Conservation (phyloP, 2,329 filamentous ascomycete species). For the Biscogniauxia sp. region DNA sequence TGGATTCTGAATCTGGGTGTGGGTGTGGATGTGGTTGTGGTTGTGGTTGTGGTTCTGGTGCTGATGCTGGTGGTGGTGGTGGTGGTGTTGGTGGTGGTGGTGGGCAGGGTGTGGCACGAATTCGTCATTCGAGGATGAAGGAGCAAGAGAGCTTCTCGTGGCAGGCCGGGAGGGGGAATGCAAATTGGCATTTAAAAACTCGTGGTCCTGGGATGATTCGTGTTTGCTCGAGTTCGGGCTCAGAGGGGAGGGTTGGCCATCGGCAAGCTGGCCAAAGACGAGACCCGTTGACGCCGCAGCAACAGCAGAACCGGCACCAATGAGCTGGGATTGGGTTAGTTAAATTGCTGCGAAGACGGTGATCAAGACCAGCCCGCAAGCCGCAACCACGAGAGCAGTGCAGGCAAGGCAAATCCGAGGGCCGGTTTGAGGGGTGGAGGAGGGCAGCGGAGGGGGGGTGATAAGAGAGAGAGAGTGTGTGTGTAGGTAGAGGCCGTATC, state of each 20-base stretch:
- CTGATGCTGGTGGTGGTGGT: slow-evolving; percentile 6
- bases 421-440: not conserved
- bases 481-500: not conserved
- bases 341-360: slow-evolving; percentile 6
- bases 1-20: slow-evolving; percentile 13
- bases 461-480: slow-evolving; percentile 2
- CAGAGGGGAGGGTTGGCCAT: slow-evolving; percentile 34
- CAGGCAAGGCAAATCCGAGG: slow-evolving; percentile 1
- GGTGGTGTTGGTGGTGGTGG: slow-evolving; percentile 20
- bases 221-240: slow-evolving; percentile 32
- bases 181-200: slow-evolving; percentile 28
- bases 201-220: slow-evolving; percentile 34
- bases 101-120: slow-evolving; percentile 35
- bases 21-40: too few relatives aligned
- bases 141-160: slow-evolving; percentile 39
- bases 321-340: slow-evolving; percentile 45
- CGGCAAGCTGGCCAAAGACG: slow-evolving; percentile 55
- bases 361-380: slow-evolving; percentile 1
- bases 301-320: slow-evolving; percentile 60
- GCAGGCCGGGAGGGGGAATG: slow-evolving; percentile 40
- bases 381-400: not conserved
- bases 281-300: slow-evolving; percentile 59
- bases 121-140: slow-evolving; percentile 31
- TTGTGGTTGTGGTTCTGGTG: too few relatives aligned
- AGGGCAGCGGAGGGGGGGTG: not conserved